Conservation (phyloP, 1,139 yeast genomes). For the Debaryomyces coudertii region DNA sequence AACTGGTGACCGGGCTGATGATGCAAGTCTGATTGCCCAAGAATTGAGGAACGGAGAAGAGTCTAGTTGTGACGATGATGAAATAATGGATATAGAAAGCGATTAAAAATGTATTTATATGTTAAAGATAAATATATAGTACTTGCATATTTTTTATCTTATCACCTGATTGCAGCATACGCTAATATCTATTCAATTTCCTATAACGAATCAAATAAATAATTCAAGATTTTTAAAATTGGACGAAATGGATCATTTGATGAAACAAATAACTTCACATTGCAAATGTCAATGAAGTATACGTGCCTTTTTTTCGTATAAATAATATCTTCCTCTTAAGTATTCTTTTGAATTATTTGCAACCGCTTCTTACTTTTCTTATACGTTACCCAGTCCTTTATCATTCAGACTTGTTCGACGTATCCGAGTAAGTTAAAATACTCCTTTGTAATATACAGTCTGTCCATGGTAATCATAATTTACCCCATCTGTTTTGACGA, state of each 20-base stretch:
- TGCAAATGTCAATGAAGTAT: not conserved
- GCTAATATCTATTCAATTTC: constrained; percentile 8
- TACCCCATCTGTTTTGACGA: not conserved
- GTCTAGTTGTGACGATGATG: constrained; percentile 62
- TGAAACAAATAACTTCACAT: too few relatives aligned
- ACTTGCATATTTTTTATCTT: not conserved
- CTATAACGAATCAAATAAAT: too few relatives aligned
- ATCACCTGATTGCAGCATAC: constrained; percentile 10
- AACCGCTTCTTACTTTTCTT: not conserved
- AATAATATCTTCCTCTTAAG: not conserved
- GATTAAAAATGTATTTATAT: constrained; percentile 28
- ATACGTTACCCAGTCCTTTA: not conserved
- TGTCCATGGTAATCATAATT: not conserved
- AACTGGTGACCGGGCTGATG: constrained; percentile 17
- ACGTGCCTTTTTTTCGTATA: not conserved
- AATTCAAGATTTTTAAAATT: too few relatives aligned
- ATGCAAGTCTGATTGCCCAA: constrained; percentile 39
- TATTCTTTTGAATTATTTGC: not conserved
- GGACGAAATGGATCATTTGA: too few relatives aligned
- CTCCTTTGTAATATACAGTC: not conserved
- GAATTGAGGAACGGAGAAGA: constrained; percentile 55
- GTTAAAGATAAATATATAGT: not conserved
- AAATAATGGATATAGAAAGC: constrained; percentile 66
- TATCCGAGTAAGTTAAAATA: not conserved
- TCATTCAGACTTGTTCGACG: not conserved